Evolutionary conservation across 768 basidiomycete genomes (phyloP), one percentile per base, ranked within the genome.

Genomic region (Mycena venus): DNA sequence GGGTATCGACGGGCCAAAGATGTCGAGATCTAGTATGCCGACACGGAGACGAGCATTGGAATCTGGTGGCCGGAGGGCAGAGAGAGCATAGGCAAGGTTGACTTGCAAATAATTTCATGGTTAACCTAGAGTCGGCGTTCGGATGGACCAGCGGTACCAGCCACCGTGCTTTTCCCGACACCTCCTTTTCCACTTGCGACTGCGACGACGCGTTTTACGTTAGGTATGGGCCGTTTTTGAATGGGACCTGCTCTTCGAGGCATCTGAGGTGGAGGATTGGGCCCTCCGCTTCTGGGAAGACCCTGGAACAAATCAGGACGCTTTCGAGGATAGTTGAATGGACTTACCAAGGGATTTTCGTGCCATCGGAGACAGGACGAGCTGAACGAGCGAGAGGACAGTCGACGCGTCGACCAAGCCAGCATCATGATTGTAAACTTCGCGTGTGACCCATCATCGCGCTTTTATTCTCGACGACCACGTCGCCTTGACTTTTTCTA

Each of bases 101-200:
- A 94, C 95, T 47, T 31, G 23, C 8, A 68, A 31, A 61, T 40
- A 34, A 44, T 55, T 23, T 17, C 21, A 38, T 61, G 10, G 38
- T 62, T 36, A 53, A 56, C 29, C 40, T 10, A 32, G 55, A 73
- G 44, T 27, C 38, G n/a, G n/a, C n/a, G 31, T 62, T 44, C 25
- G 51, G 42, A 49, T 29, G 36, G 19, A 62, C 15, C 11, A 60
- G 29, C 15, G 68, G 42, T 74, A 97, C 96, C 94, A 68, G 97
- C 95, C 36, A 99, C 87, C 0, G 96, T 99, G 74, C 95, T 96
- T 84, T 98, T 99, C 21, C 97, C 97, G 21, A 98, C 97, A 2
- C 97, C 97, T 29, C 98, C 98, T 80, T 99, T 99, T 6, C 96
- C 97, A 75, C 95, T 96, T 10, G 96, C 95, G 0, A 99, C 96